Evolutionary conservation across 192 early-diverging fungal species (phyloP), one percentile per base, ranked within the genome.

Genomic region (Coemansia nantahalensis): DNA sequence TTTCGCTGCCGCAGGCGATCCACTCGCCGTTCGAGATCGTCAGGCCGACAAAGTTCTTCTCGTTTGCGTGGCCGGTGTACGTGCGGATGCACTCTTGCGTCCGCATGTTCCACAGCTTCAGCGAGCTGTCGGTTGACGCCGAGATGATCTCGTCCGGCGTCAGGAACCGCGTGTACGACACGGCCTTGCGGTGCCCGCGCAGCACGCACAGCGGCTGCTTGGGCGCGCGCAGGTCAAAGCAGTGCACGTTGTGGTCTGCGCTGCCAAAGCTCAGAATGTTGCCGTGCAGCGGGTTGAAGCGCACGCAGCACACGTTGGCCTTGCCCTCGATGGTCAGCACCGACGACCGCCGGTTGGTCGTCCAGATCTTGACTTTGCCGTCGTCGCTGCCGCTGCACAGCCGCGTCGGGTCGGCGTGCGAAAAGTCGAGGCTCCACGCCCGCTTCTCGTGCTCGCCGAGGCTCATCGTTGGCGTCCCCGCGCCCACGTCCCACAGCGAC

Each of bases 41-140:
- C 50, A 98, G 75, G 2, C 95, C 95, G 6, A 96, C 95, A 91
- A 98, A 98, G 76, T 96, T 96, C 77, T 91, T 93, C 57, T 94
- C 92, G 56, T 98, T 98, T 9, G 73, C 40, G 60, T 98, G 95
- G 7, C 95, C 95, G 8, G 78, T 67, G 66, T 81, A 98, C 14
- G 88, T 87, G 22, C 90, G 73, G 6, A 79, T 61, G 44, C 84
- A 90, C 52, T 58, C 60, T 54, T 75, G 72, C 17, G 68, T 54
- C 41, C 65, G 50, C 23, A 86, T 63, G 45, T 82, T 80, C 95
- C 95, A 98, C 32, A 90, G 74, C 62, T 89, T 89, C 18, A 98
- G 83, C 6, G 91, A 92, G 56, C 85, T 88, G 65, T 98, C 95
- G 0, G 90, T 98, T 6, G 93, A 96, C 24, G 90, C 90, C 9